These are phyloP conservation scores for Hypocrella siamensis DNA, from an alignment of 2,329 filamentous ascomycete genomes.

Conservation along the genomic window DNA sequence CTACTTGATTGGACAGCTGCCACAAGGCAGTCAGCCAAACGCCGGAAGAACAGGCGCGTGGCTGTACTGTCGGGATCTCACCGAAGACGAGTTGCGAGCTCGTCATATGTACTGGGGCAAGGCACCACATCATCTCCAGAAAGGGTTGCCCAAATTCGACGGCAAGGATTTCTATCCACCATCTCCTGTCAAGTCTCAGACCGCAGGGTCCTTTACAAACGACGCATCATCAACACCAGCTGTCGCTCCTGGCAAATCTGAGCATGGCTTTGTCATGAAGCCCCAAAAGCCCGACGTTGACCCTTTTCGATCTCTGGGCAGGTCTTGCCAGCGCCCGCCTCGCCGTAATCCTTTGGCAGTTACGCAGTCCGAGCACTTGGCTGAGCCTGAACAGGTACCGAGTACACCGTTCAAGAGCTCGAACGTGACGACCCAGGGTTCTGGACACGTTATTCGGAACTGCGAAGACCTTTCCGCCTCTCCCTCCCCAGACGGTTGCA, in stretches of 20 bases:
- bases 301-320: slow-evolving; percentile 9
- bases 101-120: slow-evolving; percentile 46
- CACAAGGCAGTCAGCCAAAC: slow-evolving; percentile 24
- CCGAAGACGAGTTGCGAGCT: slow-evolving; percentile 40
- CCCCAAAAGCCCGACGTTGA: slow-evolving; percentile 6
- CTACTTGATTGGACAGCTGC: slow-evolving; percentile 39
- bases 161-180: slow-evolving; percentile 48
- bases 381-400: slow-evolving; percentile 8
- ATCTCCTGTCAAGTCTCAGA: slow-evolving; percentile 22
- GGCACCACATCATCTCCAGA: slow-evolving; percentile 31
- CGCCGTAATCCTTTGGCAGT: slow-evolving; percentile 11
- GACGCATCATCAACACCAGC: background rate
- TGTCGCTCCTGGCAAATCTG: slow-evolving; percentile 1
- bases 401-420: slow-evolving; percentile 8
- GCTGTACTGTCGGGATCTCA: slow-evolving; percentile 39
- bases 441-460: slow-evolving; percentile 9
- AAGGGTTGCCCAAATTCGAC: slow-evolving; percentile 46
- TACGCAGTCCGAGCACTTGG: slow-evolving; percentile 18
- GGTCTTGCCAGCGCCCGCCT: slow-evolving; percentile 5
- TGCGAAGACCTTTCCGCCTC: slow-evolving; percentile 11
- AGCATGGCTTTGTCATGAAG: slow-evolving; percentile 1
- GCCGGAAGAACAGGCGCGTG: slow-evolving; percentile 30
- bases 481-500: slow-evolving; percentile 4
- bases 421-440: slow-evolving; percentile 10
- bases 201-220: slow-evolving; percentile 1